Base-by-base conservation (phyloP, 495 filamentous ascomycete genomes). In the Talaromyces ruber region DNA sequence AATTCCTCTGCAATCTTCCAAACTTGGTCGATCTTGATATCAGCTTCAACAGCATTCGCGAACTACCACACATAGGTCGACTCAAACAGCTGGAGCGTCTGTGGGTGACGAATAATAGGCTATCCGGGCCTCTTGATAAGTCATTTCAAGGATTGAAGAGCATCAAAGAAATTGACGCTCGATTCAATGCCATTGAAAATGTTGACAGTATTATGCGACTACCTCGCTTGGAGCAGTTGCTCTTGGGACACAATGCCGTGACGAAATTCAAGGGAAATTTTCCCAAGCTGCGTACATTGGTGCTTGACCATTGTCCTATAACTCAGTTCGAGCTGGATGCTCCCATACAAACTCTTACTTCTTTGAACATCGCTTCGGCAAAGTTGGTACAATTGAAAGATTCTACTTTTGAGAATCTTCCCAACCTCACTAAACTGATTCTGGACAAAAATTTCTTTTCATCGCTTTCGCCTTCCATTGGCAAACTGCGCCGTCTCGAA, bases 391-490 rank as follows among this genome's bases (percentile, higher is more conserved):
- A 89, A 63, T 82, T 99, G 25, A 84, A 85, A 7, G 93, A 98
- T 66, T 84, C 86, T 45, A 81, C 93, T 14, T 98, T 96, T 70
- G 88, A 91, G 63, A 90, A 93, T 71, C 82, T 98, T 73, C 82
- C 88, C 21, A 93, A 90, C 68, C 71, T 98, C 54, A 87, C 91
- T 45, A 91, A 92, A 64, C 82, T 99, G 22, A 84, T 92, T 43
- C 79, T 99, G 21, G 93, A 97, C 71, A 92, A 91, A 68, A 99
- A 99, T 66, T 94, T 97, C 71, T 92, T 98, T 64, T 90, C 92
- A 4, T 92, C 91, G 2, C 78, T 98, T 32, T 92, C 92, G 0
- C 79, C 81, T 56, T 86, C 93, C 56, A 88, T 98, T 63, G 92
- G 93, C 28, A 91, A 88, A 64, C 78, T 99, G 34, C 83, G 84